Conservation (phyloP, 805 yeast species). For the Teunomyces pallodes region DNA sequence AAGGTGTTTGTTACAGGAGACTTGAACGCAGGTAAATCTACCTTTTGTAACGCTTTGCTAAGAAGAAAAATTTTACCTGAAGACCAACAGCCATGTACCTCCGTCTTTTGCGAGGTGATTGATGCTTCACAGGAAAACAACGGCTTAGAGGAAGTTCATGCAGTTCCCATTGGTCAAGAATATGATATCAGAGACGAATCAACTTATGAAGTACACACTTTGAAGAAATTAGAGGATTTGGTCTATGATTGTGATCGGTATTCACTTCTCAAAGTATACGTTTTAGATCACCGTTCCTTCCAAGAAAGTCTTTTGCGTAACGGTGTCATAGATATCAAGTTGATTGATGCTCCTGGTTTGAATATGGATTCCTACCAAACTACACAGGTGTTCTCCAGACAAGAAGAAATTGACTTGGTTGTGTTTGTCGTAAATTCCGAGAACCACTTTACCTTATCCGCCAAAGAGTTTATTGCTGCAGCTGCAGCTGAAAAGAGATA, state of each 20-base stretch:
- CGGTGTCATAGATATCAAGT: constrained; percentile 86
- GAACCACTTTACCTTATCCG: constrained; percentile 91
- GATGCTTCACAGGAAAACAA: constrained; percentile 72
- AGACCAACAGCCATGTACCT: constrained; percentile 97
- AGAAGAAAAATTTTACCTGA: constrained; percentile 80
- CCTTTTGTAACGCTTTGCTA: constrained; percentile 88
- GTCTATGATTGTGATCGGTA: constrained; percentile 74
- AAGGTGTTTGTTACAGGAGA: constrained; percentile 97
- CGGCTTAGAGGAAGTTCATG: constrained; percentile 88
- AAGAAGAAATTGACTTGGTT: constrained; percentile 94
- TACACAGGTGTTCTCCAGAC: constrained; percentile 90
- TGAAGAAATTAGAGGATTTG: constrained; percentile 61
- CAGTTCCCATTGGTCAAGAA: constrained; percentile 57
- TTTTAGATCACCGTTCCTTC: constrained; percentile 67
- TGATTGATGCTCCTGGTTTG: constrained; percentile 97
- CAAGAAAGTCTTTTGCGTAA: constrained; percentile 74
- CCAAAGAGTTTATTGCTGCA: constrained; percentile 86
- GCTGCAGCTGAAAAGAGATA: constrained; percentile 90
- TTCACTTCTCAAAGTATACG: constrained; percentile 73
- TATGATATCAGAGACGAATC: constrained; percentile 59
- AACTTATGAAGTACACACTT: constrained; percentile 55
- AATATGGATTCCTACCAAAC: constrained; percentile 93
- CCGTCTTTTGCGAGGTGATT: constrained; percentile 90
- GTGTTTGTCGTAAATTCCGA: constrained; percentile 96
- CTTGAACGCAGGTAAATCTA: constrained; percentile 92